Evolutionary conservation across 2,329 filamentous ascomycete genomes (phyloP).

Genomic region (Thielaviopsis euricoi): DNA sequence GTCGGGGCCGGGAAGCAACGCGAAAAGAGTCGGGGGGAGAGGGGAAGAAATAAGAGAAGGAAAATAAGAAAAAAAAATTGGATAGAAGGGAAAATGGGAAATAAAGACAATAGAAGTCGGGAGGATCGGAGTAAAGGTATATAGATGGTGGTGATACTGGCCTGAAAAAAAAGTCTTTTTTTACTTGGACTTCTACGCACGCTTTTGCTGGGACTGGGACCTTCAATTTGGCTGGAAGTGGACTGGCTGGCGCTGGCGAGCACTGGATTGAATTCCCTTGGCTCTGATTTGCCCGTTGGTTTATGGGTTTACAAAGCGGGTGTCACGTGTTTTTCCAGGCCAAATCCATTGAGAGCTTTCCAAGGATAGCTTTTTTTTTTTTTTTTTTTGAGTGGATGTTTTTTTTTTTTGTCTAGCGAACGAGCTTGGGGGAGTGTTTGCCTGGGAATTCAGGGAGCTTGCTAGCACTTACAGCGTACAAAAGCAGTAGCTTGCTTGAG

Average conservation of each 20-base stretch:
- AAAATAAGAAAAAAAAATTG: not conserved
- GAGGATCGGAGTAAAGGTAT: conserved; percentile 6
- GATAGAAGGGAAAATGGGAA: not conserved
- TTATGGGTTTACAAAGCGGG: not conserved
- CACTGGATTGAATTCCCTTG: conserved; percentile 5
- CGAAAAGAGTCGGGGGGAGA: not conserved
- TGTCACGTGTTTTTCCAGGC: conserved; percentile 6
- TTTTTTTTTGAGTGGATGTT: too few relatives aligned
- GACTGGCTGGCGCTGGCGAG: conserved; percentile 2
- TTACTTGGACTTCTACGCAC: not conserved
- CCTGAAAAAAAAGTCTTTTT: conserved; percentile 6
- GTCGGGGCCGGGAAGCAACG: not conserved
- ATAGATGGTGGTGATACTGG: conserved; percentile 5
- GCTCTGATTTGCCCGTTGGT: conserved; percentile 4
- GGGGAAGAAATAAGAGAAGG: not conserved
- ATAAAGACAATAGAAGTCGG: not conserved
- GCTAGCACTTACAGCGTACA: not conserved
- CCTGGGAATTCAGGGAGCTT: conserved; percentile 6
- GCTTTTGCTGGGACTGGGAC: not conserved
- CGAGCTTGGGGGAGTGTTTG: not conserved
- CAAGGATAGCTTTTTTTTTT: too few relatives aligned
- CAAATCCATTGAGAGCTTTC: not conserved
- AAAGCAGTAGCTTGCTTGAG: too few relatives aligned
- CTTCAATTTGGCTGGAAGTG: not conserved
- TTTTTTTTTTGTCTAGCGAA: not conserved